A percentile compares a stretch with the other conserved stretches of the same genome.
These are phyloP conservation scores for Cryptococcus amylolentus DNA, from an alignment of 1,284 basidiomycete species.

Conservation along the genomic window DNA sequence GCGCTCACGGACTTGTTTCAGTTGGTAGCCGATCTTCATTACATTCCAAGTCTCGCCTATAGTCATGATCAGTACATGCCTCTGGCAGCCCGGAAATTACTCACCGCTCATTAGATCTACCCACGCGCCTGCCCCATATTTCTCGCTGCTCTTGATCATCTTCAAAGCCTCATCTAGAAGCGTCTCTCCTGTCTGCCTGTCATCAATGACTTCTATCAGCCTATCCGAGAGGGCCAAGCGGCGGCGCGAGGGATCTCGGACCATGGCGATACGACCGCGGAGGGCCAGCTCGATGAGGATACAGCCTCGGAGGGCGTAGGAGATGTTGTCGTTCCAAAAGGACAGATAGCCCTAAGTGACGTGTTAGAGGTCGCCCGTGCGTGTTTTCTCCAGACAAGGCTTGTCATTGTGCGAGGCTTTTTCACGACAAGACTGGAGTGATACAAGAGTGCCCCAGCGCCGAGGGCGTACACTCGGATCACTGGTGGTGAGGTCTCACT, in stretches of 20 bases:
- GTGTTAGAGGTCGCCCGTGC: not conserved
- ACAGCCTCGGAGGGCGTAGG: conserved; percentile 89
- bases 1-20: conserved; percentile 93
- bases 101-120: conserved; percentile 86
- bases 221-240: conserved; percentile 75
- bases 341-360: conserved; percentile 74
- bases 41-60: conserved; percentile 98
- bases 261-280: conserved; percentile 80
- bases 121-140: conserved; percentile 86
- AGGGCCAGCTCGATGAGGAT: conserved; percentile 92
- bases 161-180: conserved; percentile 90
- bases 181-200: conserved; percentile 87
- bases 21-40: conserved; percentile 95
- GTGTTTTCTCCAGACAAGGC: not conserved
- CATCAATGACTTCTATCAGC: conserved; percentile 84
- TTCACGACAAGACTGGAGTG: too few relatives aligned
- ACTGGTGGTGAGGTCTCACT: conserved; percentile 8
- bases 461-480: too few relatives aligned
- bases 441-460: too few relatives aligned
- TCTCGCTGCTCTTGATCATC: conserved; percentile 80
- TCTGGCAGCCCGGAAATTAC: conserved; percentile 26
- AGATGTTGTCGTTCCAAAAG: conserved; percentile 98
- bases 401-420: too few relatives aligned
- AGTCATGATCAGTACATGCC: not conserved
- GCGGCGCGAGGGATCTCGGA: conserved; percentile 74